Percentiles rank a stretch among this genome's conserved stretches.
These are phyloP conservation scores for Pharnaceum exiguum DNA, from an alignment of 148 eudicot genomes.

Conservation along the genomic window DNA sequence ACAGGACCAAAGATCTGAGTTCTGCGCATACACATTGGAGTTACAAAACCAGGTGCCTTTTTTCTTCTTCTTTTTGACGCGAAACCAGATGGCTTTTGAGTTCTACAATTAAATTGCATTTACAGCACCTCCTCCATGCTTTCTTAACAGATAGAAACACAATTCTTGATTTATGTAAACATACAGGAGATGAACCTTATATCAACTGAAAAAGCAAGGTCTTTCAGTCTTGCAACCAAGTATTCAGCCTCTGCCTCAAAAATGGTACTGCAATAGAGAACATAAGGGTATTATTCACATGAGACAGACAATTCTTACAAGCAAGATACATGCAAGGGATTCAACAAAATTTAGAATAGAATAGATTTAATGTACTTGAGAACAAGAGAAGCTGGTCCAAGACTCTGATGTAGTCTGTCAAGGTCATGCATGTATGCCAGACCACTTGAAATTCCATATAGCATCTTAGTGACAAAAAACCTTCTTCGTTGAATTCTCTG, in stretches of 20 bases:
- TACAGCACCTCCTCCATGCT: too few relatives aligned
- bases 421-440: conserved; percentile 87
- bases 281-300: conserved; percentile 4
- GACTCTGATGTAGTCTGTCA: conserved; percentile 95
- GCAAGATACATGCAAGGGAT: conserved; percentile 4
- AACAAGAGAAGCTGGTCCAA: conserved; percentile 96
- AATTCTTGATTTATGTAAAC: background rate
- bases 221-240: conserved; percentile 82
- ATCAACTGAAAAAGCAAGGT: conserved; percentile 95
- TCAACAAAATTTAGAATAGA: background rate
- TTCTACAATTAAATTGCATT: too few relatives aligned
- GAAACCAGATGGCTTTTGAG: too few relatives aligned
- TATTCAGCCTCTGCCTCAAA: conserved; percentile 74
- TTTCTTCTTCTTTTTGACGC: too few relatives aligned
- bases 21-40: too few relatives aligned
- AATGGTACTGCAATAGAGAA: conserved; percentile 52
- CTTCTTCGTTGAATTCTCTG: conserved; percentile 66
- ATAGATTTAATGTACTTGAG: conserved; percentile 82
- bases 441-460: conserved; percentile 64
- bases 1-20: too few relatives aligned
- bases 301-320: background rate
- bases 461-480: conserved; percentile 55
- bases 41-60: too few relatives aligned
- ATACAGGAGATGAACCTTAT: conserved; percentile 44
- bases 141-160: too few relatives aligned